Evolutionary conservation across 495 filamentous ascomycete genomes (phyloP).

Genomic region (Penicillium lividum): DNA sequence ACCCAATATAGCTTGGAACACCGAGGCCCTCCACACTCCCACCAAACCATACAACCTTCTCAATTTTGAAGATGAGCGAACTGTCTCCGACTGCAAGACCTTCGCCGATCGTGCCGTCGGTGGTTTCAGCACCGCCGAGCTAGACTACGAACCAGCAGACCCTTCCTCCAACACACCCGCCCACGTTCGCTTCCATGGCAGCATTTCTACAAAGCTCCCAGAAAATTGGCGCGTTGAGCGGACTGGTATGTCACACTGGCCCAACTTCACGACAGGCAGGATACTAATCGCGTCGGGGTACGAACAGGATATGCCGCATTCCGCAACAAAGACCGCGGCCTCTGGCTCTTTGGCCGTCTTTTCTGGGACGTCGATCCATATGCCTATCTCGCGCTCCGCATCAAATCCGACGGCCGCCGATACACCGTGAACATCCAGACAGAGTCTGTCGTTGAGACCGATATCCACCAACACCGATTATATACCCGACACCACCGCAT

Average conservation of each 20-base stretch:
- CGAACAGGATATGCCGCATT: conserved; percentile 87
- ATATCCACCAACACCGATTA: conserved; percentile 92
- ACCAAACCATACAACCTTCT: conserved; percentile 51
- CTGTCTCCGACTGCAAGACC: conserved; percentile 68
- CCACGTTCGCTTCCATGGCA: conserved; percentile 79
- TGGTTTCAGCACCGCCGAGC: conserved; percentile 70
- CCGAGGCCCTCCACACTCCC: conserved; percentile 49
- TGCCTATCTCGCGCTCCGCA: conserved; percentile 80
- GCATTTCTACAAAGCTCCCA: conserved; percentile 80
- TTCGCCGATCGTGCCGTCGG: conserved; percentile 88
- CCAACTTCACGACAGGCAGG: conserved; percentile 17
- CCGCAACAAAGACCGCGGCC: conserved; percentile 61
- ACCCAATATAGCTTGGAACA: conserved; percentile 46
- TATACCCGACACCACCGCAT: conserved; percentile 66
- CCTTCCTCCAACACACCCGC: conserved; percentile 47
- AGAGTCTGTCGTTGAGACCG: conserved; percentile 85
- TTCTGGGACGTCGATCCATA: conserved; percentile 91
- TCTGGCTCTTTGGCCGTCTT: conserved; percentile 74
- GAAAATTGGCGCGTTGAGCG: conserved; percentile 54
- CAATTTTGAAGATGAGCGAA: conserved; percentile 62
- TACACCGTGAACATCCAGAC: conserved; percentile 97
- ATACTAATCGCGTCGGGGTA: conserved; percentile 1
- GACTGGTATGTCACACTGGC: conserved; percentile 55
- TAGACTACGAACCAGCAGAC: conserved; percentile 64
- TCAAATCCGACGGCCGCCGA: conserved; percentile 86